Evolutionary conservation across 2,329 filamentous ascomycete species (phyloP).

Genomic region (Pseudomassariella vexata): DNA sequence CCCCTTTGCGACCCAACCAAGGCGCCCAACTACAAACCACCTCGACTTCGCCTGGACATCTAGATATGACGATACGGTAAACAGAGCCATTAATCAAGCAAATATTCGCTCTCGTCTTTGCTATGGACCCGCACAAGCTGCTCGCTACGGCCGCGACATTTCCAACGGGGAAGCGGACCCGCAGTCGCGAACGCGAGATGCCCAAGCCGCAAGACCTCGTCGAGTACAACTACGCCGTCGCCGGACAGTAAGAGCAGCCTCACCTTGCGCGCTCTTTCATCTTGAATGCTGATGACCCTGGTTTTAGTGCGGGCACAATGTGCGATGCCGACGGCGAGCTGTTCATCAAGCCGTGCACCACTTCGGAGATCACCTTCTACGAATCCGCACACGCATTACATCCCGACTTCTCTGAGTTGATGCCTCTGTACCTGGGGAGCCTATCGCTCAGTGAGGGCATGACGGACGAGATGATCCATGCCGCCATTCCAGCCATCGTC

Average conservation of each 20-base stretch:
- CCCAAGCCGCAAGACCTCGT: conserved; percentile 57
- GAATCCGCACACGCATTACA: conserved; percentile 62
- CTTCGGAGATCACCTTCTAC: conserved; percentile 85
- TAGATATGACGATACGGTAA: too few relatives aligned
- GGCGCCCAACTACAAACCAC: too few relatives aligned
- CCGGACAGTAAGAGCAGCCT: conserved; percentile 66
- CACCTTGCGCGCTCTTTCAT: conserved; percentile 1
- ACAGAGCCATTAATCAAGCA: too few relatives aligned
- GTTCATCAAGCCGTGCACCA: conserved; percentile 90
- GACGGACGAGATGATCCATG: conserved; percentile 40
- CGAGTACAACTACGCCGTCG: conserved; percentile 70
- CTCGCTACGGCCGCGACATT: conserved; percentile 10
- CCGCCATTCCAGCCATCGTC: conserved; percentile 38
- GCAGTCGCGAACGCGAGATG: conserved; percentile 28
- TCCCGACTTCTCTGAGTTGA: conserved; percentile 69
- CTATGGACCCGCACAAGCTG: conserved; percentile 4
- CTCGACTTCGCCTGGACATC: too few relatives aligned
- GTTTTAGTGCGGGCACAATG: conserved; percentile 76
- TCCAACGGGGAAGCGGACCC: conserved; percentile 13
- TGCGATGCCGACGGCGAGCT: conserved; percentile 77
- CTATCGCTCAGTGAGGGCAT: conserved; percentile 59
- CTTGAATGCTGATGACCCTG: conserved; percentile 12
- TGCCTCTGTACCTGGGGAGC: conserved; percentile 81
- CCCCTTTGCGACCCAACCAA: too few relatives aligned
- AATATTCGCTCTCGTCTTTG: too few relatives aligned